Evolutionary conservation across 208 protist genomes (phyloP), one percentile per base, ranked within the genome.

Genomic region (Tetramitus jugosus): DNA sequence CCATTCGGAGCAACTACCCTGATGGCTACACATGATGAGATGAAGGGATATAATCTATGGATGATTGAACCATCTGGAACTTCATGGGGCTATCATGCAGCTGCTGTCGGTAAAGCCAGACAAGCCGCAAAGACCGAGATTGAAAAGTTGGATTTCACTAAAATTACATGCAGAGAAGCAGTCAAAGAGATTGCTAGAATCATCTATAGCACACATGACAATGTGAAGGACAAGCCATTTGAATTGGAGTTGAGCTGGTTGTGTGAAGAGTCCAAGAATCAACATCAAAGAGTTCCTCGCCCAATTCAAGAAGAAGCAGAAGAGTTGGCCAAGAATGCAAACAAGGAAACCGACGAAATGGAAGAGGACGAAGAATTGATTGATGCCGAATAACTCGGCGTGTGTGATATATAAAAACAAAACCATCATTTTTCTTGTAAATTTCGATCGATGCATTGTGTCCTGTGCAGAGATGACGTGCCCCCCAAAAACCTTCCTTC

Each of bases 181-280:
- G 85, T 99, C 61, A 86, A 87, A 74, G 91, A 94, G 83, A 83
- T 98, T 62, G 91, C 91, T n/a, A 89, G 90, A 76, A 97, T 98
- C 76, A 89, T 91, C 37, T 76, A 90, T 75, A 61, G 61, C 23
- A 83, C 88, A 40, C 88, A 93, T 74, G 88, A 93, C 79, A 84
- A 89, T 43, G 76, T 82, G 39, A 91, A 93, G 83, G 96, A 99
- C 82, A 98, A 98, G 82, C 84, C 95, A 74, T 98, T 97, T 82
- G 94, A 98, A 80, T 84, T 98, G 29, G 96, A 99, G 77, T 89
- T 98, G 64, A 90, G 90, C 71, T 99, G 96, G 95, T 92, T 98
- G 60, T 97, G 94, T 80, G 90, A 96, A 45, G 94, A 87, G 49
- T 80, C 80, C 1, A 77, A 80, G 3, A 60, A 52, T 49, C 64